Evolutionary conservation across 148 eudicot species (phyloP).

Genomic region (Heliamphora exappendiculata): DNA sequence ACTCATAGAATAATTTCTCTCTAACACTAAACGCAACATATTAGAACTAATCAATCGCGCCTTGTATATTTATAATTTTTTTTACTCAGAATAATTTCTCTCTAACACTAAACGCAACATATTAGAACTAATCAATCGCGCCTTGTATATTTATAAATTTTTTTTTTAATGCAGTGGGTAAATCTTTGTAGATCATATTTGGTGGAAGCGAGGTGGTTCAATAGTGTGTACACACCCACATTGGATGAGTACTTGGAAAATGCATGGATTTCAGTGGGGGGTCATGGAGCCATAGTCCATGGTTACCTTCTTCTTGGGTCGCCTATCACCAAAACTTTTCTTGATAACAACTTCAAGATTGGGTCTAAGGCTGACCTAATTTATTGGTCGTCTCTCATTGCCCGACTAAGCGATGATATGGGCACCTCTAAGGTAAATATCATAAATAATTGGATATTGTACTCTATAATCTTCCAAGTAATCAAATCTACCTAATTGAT

Average conservation of each 20-base stretch:
- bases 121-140: too few species aligned
- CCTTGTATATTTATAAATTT: too few species aligned
- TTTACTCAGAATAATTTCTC: too few species aligned
- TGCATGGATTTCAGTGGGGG: constrained; percentile 12
- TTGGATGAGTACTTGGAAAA: constrained; percentile 9
- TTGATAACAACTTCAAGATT: not conserved
- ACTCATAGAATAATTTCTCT: too few species aligned
- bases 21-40: too few species aligned
- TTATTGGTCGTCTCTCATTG: constrained; percentile 13
- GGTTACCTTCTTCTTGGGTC: constrained; percentile 2
- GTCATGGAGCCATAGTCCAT: constrained; percentile 13
- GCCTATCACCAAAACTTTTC: not conserved
- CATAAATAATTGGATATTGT: not conserved
- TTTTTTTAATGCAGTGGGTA: constrained; percentile 2
- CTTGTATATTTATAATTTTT: too few species aligned
- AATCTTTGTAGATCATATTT: constrained; percentile 10
- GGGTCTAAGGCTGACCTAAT: not conserved
- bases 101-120: too few species aligned
- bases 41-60: too few species aligned
- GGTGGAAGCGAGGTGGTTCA: constrained; percentile 14
- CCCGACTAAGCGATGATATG: constrained; percentile 12
- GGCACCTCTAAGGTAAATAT: constrained; percentile 14
- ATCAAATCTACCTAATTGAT: not conserved
- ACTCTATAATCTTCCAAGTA: not conserved
- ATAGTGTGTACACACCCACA: not conserved